A percentile compares a stretch with the other conserved stretches of the same genome.
Evolutionary conservation across 2,329 filamentous ascomycete genomes (phyloP).

Genomic region (Ilyonectria mors-panacis): DNA sequence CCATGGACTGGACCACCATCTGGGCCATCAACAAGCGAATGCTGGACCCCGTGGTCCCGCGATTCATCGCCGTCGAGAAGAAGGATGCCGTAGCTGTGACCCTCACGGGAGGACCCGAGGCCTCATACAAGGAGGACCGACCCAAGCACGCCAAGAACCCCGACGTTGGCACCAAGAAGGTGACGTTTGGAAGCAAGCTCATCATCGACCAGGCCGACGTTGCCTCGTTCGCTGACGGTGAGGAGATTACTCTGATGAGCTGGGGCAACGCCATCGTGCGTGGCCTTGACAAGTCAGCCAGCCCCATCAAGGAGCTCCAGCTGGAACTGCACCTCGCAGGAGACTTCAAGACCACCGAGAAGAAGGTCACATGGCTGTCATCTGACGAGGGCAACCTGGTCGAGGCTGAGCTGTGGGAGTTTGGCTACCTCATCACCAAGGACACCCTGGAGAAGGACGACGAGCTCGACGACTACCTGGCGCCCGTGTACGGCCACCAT

Average conservation of each 20-base stretch:
- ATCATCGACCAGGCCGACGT: constrained; percentile 91
- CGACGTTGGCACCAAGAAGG: constrained; percentile 87
- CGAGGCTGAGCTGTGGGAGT: constrained; percentile 90
- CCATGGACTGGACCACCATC: constrained; percentile 85
- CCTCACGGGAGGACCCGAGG: constrained; percentile 76
- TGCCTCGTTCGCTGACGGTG: constrained; percentile 83
- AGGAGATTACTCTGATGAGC: constrained; percentile 96
- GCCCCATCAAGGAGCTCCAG: constrained; percentile 77
- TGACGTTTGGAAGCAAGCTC: constrained; percentile 81
- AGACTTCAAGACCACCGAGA: constrained; percentile 94
- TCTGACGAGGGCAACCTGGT: constrained; percentile 82
- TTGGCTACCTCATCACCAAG: constrained; percentile 95
- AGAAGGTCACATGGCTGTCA: constrained; percentile 96
- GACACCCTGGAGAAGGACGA: constrained; percentile 94
- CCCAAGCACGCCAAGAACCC: constrained; percentile 93
- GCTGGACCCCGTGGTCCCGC: constrained; percentile 82
- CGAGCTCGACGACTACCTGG: constrained; percentile 86
- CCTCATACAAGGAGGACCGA: constrained; percentile 79
- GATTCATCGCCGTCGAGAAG: constrained; percentile 80
- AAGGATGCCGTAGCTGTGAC: constrained; percentile 80
- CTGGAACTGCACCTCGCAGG: constrained; percentile 92
- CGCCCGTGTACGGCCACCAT: constrained; percentile 80
- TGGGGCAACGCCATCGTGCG: constrained; percentile 93
- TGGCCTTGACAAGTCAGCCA: constrained; percentile 69
- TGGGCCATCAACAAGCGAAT: constrained; percentile 85